Evolutionary conservation across 2,329 filamentous ascomycete species (phyloP).

Genomic region (Alternaria tenuissima): DNA sequence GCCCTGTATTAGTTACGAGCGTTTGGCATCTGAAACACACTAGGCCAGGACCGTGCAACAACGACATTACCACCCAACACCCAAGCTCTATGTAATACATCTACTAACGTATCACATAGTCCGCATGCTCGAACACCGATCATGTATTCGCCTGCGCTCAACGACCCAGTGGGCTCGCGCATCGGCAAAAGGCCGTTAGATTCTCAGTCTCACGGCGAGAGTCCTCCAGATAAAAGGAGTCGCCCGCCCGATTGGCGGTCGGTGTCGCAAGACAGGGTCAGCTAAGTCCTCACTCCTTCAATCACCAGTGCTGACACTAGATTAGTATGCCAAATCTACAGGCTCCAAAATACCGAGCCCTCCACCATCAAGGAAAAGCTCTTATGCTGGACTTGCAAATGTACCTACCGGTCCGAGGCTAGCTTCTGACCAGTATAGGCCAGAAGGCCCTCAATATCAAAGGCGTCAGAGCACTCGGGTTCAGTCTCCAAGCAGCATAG

Average conservation of each 20-base stretch:
- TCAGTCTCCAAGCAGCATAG: slow-evolving; percentile 17
- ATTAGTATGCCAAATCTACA: slow-evolving; percentile 19
- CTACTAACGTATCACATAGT: slow-evolving; percentile 2
- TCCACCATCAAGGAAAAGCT: slow-evolving; percentile 22
- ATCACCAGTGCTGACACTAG: neutral
- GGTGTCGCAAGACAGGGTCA: slow-evolving; percentile 14
- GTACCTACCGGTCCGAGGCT: slow-evolving; percentile 8
- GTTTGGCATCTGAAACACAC: neutral
- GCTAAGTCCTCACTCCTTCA: neutral
- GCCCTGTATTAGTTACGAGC: neutral
- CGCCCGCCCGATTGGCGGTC: slow-evolving; percentile 6
- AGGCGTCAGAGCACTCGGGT: neutral
- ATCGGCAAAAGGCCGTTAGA: slow-evolving; percentile 22
- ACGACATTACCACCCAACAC: neutral
- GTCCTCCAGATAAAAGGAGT: slow-evolving; percentile 30
- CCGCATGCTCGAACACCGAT: neutral
- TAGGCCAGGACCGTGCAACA: neutral
- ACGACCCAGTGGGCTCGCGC: slow-evolving; percentile 18
- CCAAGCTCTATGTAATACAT: neutral
- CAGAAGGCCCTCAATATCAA: neutral
- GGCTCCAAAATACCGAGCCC: slow-evolving; percentile 6
- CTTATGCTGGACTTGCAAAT: slow-evolving; percentile 13
- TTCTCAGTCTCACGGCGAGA: slow-evolving; percentile 25
- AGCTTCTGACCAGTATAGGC: slow-evolving; percentile 21
- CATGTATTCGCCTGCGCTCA: neutral